Conservation (phyloP, 2,329 filamentous ascomycete species). For the Sporothrix pseudoabietina region DNA sequence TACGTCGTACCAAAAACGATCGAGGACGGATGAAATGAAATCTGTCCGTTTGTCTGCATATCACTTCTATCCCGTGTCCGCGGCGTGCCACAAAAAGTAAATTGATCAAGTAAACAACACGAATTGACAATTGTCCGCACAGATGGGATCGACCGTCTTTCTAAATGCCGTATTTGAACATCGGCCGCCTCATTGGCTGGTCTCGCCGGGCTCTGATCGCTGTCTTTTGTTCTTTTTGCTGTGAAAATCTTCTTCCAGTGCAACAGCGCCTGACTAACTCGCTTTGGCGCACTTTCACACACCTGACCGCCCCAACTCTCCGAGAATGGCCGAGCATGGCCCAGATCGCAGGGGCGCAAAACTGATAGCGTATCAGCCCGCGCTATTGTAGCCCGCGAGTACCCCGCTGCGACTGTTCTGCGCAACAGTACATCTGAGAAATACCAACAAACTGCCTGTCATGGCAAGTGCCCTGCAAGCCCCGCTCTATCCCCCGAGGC, state of each 20-base stretch:
- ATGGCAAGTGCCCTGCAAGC: neutral
- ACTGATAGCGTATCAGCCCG: conserved; percentile 8
- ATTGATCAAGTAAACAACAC: conserved; percentile 2
- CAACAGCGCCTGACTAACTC: neutral
- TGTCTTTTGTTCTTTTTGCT: neutral
- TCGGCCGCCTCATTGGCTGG: conserved; percentile 21
- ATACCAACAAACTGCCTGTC: neutral
- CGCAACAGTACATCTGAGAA: neutral
- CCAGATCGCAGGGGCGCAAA: neutral
- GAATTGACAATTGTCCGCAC: conserved; percentile 8
- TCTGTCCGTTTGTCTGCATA: neutral
- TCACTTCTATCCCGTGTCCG: neutral
- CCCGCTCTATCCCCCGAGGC: neutral
- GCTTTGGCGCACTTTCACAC: neutral
- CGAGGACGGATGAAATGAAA: neutral
- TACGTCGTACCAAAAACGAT: neutral
- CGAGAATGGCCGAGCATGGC: conserved; percentile 21
- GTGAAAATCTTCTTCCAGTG: neutral
- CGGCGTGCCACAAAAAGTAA: neutral
- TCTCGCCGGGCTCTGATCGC: neutral
- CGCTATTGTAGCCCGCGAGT: neutral
- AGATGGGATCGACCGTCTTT: neutral
- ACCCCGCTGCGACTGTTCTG: neutral
- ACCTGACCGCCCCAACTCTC: neutral
- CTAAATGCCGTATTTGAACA: conserved; percentile 4